Percentiles rank a stretch among this genome's conserved stretches.
Conservation (phyloP, 306 rosid species). For the Prunus padus region DNA sequence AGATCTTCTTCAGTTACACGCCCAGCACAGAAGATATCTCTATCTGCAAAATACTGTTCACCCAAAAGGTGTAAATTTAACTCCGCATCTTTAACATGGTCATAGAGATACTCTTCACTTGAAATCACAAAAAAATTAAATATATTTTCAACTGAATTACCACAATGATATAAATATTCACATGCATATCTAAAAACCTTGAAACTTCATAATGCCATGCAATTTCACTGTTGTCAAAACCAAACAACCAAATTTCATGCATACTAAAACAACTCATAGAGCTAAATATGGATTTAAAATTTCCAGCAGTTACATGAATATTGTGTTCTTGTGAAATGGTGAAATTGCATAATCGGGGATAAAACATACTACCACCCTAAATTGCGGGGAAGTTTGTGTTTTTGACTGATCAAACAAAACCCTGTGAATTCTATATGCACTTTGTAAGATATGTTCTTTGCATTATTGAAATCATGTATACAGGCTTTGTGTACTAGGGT, state of each 20-base stretch:
- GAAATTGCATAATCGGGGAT: background rate
- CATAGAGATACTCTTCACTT: background rate
- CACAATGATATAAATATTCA: background rate
- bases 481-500: background rate
- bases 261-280: background rate
- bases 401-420: background rate
- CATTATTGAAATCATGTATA: background rate
- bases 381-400: background rate
- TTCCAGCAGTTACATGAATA: background rate
- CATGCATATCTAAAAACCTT: conserved; percentile 1
- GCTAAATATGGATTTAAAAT: background rate
- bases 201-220: background rate
- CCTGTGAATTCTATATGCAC: background rate
- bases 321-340: background rate
- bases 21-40: conserved; percentile 98
- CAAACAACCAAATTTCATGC: background rate
- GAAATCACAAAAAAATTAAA: background rate
- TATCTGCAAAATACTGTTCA: conserved; percentile 95
- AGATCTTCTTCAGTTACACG: conserved; percentile 98
- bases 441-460: background rate
- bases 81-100: background rate
- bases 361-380: background rate
- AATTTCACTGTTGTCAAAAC: background rate
- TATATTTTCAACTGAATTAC: background rate
- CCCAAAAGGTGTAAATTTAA: background rate